Base-by-base conservation (phyloP, 768 basidiomycete species). In the Tulasnella sp. region DNA sequence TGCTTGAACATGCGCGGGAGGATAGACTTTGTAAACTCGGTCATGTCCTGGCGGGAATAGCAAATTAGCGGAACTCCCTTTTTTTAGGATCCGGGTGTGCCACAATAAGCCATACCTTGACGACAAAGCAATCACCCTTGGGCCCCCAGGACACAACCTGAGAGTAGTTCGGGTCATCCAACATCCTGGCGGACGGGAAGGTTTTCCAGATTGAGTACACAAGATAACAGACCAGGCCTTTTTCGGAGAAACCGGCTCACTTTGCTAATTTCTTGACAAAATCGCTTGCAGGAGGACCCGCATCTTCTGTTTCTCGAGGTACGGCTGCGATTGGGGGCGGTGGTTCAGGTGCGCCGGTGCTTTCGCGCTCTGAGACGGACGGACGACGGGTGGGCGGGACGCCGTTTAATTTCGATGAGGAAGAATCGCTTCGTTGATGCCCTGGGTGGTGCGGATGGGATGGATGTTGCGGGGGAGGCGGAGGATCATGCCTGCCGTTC, bases 191-290 rank as follows among this genome's bases (percentile, higher is more conserved):
- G 67, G 29, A 10, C 73, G 23, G 29, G 70, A 20, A 70, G 20
- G 70, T 61, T 48, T 35, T n/a, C 51, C 18, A 79, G 61, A 67
- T 67, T 67, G 61, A 67, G 61, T 67, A 67, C 61, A 5, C 61
- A 67, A 67, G 61, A 67, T 67, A 67, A 67, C 29, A 67, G 61
- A 67, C 61, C 23, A 67, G 61, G 61, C 61, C 61, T 67, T 67
- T 29, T 69, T 40, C 75, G 79, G 76, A 73, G 35, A 75, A 51
- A 61, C 32, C 57, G 1, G 85, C 88, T 79, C 67, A 95, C 95
- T 92, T 93, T 92, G 92, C 96, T 11, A 97, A 85, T 83, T 96
- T 96, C 86, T 96, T 96, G 81, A 96, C 95, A 83, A 97, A 97
- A 85, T 96, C 95, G 81, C 90, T 91, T 42, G 95, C 93, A n/a